phyloP scores from a whole-genome alignment of 2,329 filamentous ascomycete genomes.

The Cladorrhinum sp. region DNA sequence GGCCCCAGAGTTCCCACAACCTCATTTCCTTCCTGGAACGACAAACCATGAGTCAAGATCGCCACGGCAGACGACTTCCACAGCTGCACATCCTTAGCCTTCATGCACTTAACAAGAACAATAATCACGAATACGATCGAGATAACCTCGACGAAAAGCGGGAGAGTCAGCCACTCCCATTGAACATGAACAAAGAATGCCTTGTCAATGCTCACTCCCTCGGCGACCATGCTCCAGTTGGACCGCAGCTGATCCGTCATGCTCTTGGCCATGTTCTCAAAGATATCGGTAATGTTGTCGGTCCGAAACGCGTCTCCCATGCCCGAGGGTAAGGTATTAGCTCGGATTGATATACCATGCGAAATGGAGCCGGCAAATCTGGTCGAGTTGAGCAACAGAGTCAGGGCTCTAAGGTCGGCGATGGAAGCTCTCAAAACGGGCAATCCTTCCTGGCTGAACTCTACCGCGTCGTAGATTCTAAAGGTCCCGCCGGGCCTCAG shows the following conservation, averaged over 20 bases:
- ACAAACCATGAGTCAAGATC: constrained; percentile 10
- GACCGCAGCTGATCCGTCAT: constrained; percentile 22
- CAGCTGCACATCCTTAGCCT: constrained; percentile 10
- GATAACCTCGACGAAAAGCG: constrained; percentile 10
- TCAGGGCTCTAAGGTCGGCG: constrained; percentile 10
- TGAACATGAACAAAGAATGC: constrained; percentile 14
- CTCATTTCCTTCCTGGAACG: constrained; percentile 2
- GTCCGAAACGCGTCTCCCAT: constrained; percentile 15
- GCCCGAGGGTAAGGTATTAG: neutral
- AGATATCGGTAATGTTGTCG: constrained; percentile 1
- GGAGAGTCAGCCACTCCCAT: constrained; percentile 14
- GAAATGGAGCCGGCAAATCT: constrained; percentile 14
- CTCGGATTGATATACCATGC: constrained; percentile 5
- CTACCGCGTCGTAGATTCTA: neutral
- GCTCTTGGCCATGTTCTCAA: constrained; percentile 14
- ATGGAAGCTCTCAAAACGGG: neutral
- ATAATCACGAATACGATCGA: constrained; percentile 1
- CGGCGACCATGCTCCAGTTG: constrained; percentile 16
- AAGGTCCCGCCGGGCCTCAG: too few relatives aligned
- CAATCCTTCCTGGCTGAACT: constrained; percentile 4
- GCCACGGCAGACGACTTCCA: constrained; percentile 13
- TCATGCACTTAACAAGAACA: constrained; percentile 5
- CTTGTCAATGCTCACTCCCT: constrained; percentile 23
- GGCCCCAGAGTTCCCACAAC: constrained; percentile 8
- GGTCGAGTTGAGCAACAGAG: neutral